A percentile compares a stretch with the other conserved stretches of the same genome.
Conservation (phyloP, 306 rosid genomes). For the Vicia sativa region DNA sequence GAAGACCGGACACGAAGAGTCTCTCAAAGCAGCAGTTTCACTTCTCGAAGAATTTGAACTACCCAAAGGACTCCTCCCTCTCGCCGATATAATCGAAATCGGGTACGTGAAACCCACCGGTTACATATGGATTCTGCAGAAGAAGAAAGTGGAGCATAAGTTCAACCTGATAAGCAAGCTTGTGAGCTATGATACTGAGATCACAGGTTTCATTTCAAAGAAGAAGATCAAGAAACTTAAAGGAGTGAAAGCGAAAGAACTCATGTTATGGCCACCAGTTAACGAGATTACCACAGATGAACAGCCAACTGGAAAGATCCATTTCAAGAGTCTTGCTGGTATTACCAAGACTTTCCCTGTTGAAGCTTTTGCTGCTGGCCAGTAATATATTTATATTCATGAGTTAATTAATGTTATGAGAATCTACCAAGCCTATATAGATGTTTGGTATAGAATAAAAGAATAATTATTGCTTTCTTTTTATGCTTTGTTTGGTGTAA, state of each 20-base stretch:
- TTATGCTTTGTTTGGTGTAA: constrained; percentile 5
- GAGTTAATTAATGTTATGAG: constrained; percentile 7
- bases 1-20: constrained; percentile 75
- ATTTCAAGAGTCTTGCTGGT: constrained; percentile 94
- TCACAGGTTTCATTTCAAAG: constrained; percentile 61
- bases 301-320: constrained; percentile 62
- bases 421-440: background rate
- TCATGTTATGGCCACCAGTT: constrained; percentile 93
- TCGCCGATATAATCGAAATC: constrained; percentile 66
- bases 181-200: constrained; percentile 72
- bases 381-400: constrained; percentile 36
- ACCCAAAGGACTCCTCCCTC: constrained; percentile 78
- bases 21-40: constrained; percentile 53
- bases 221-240: constrained; percentile 75
- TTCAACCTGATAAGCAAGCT: constrained; percentile 75
- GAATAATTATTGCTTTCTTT: background rate
- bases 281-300: constrained; percentile 68
- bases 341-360: constrained; percentile 87
- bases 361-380: constrained; percentile 89
- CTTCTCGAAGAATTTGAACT: constrained; percentile 71
- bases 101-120: constrained; percentile 72
- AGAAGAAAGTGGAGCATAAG: constrained; percentile 82
- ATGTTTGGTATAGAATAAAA: constrained; percentile 31
- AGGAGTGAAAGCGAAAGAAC: constrained; percentile 92
- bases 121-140: constrained; percentile 85